Evolutionary conservation across 1,284 basidiomycete species (phyloP).

Genomic region (Vanrija sp.): DNA sequence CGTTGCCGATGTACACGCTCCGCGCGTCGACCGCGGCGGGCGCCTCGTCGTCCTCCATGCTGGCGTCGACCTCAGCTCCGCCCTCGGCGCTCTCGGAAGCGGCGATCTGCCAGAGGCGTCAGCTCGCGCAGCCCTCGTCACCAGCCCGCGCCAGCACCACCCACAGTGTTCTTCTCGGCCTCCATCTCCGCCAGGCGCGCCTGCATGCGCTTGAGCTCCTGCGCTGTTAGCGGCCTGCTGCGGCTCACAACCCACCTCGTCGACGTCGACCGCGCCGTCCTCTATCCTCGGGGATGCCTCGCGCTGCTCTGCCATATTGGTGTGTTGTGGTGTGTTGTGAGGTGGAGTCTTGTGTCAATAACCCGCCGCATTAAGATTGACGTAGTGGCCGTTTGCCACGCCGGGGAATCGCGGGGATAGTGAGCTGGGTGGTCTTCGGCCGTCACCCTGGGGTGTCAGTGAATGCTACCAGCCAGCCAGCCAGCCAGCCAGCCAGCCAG

Average conservation of each 20-base stretch:
- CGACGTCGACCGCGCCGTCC: constrained; percentile 41
- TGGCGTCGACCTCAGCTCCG: constrained; percentile 50
- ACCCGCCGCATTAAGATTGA: too few relatives aligned
- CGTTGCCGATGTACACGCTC: constrained; percentile 96
- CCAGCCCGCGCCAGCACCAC: constrained; percentile 11
- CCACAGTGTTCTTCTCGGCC: constrained; percentile 68
- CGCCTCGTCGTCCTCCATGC: constrained; percentile 57
- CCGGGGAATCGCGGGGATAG: neutral
- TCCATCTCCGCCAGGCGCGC: constrained; percentile 84
- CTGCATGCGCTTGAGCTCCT: constrained; percentile 69
- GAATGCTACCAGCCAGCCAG: too few relatives aligned
- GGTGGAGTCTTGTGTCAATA: neutral
- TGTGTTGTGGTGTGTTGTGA: neutral
- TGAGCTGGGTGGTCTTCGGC: neutral
- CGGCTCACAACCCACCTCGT: constrained; percentile 31
- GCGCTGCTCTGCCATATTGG: constrained; percentile 38
- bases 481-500: too few relatives aligned
- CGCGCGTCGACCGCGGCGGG: constrained; percentile 70
- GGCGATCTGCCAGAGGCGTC: neutral
- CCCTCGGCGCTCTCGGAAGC: constrained; percentile 11
- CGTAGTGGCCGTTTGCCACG: neutral
- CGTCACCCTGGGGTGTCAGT: too few relatives aligned
- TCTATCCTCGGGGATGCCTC: constrained; percentile 36
- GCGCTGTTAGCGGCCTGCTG: neutral
- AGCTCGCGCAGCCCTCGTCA: constrained; percentile 1